Evolutionary conservation across 345 rosid species (phyloP).

Genomic region (Salix udensis): DNA sequence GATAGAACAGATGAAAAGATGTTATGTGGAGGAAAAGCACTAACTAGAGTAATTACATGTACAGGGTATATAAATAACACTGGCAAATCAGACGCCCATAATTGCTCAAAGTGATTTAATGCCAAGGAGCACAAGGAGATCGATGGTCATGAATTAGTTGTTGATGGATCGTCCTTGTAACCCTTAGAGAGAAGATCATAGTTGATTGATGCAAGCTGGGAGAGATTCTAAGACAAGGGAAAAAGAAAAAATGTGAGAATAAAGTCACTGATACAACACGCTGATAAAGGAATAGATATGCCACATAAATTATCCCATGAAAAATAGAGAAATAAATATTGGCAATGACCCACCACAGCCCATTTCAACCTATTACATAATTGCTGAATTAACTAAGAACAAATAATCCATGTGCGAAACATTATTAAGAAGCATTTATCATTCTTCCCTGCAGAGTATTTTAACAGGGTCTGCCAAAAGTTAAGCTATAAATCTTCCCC

Average conservation of each 20-base stretch:
- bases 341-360: neutral
- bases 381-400: neutral
- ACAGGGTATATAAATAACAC: slow-evolving; percentile 55
- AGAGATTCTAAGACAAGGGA: slow-evolving; percentile 60
- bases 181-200: slow-evolving; percentile 96
- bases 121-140: slow-evolving; percentile 2
- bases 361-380: neutral
- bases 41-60: slow-evolving; percentile 44
- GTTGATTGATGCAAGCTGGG: slow-evolving; percentile 97
- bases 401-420: neutral
- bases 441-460: too few relatives aligned
- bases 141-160: slow-evolving; percentile 38
- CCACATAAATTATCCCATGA: neutral
- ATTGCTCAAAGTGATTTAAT: slow-evolving; percentile 20
- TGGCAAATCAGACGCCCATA: slow-evolving; percentile 18
- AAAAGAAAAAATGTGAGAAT: slow-evolving; percentile 11
- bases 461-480: too few relatives aligned
- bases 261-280: neutral
- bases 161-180: slow-evolving; percentile 73
- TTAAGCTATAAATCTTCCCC: too few relatives aligned
- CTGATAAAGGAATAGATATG: neutral
- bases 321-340: neutral
- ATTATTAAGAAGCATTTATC: neutral
- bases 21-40: neutral
- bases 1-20: neutral